Evolutionary conservation across 768 basidiomycete genomes (phyloP).

Genomic region (Russula earlei): DNA sequence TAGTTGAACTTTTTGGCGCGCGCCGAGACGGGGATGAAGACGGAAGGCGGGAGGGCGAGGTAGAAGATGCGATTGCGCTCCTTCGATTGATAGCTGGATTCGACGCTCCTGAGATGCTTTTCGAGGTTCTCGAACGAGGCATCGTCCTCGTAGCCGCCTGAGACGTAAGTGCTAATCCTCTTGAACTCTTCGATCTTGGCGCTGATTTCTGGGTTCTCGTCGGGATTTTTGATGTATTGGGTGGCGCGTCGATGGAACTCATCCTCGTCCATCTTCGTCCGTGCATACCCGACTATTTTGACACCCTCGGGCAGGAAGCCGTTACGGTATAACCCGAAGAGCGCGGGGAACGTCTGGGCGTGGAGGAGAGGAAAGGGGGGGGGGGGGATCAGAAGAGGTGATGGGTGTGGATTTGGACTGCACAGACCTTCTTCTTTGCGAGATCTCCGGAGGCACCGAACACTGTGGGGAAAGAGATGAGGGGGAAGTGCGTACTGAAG

Average conservation of each 20-base stretch:
- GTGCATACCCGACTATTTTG: constrained; percentile 92
- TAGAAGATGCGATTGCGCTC: constrained; percentile 86
- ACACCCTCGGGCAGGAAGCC: constrained; percentile 73
- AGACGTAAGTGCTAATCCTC: constrained; percentile 64
- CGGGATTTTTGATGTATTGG: constrained; percentile 74
- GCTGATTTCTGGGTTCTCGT: constrained; percentile 48
- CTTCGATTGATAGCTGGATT: constrained; percentile 53
- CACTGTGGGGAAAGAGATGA: constrained; percentile 37
- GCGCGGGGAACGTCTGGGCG: constrained; percentile 82
- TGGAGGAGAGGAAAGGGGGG: too few relatives aligned
- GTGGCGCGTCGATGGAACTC: constrained; percentile 83
- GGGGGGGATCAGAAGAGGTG: constrained; percentile 1
- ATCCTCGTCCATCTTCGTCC: constrained; percentile 82
- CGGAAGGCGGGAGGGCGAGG: constrained; percentile 93
- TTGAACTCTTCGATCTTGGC: constrained; percentile 78
- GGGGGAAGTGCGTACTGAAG: neutral
- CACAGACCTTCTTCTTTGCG: constrained; percentile 89
- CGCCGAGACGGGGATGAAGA: constrained; percentile 84
- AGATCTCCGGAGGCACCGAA: constrained; percentile 95
- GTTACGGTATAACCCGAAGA: constrained; percentile 80
- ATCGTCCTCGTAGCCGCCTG: constrained; percentile 83
- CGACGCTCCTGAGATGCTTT: constrained; percentile 67
- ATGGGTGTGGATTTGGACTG: neutral
- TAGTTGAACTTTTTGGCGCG: constrained; percentile 81
- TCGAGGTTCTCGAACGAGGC: constrained; percentile 70